Evolutionary conservation across 345 rosid species (phyloP).

Genomic region (Eucalyptus albens): DNA sequence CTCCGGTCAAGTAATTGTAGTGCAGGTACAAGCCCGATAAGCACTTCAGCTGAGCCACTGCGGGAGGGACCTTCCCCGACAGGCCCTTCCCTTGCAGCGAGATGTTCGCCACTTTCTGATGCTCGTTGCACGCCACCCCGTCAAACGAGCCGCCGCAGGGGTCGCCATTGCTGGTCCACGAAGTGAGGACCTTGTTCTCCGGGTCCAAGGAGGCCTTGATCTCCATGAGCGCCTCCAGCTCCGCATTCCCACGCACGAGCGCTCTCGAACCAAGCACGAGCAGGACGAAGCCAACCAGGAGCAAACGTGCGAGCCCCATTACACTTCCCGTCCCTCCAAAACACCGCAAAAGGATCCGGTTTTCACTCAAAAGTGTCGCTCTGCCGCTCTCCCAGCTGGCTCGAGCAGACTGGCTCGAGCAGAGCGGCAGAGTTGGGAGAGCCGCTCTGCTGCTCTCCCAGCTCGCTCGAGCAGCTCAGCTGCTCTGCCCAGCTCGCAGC

Average conservation of each 20-base stretch:
- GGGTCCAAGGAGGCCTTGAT: conserved; percentile 79
- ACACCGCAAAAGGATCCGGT: neutral
- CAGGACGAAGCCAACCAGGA: neutral
- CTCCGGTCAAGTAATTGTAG: conserved; percentile 72
- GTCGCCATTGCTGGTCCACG: conserved; percentile 53
- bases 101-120: conserved; percentile 75
- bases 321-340: neutral
- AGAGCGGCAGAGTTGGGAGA: too few species aligned
- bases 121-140: conserved; percentile 85
- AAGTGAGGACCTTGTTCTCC: conserved; percentile 35
- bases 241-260: conserved; percentile 41
- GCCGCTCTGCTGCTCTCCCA: too few species aligned
- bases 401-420: too few species aligned
- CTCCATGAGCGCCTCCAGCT: conserved; percentile 67
- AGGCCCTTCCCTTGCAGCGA: conserved; percentile 74
- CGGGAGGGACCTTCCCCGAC: conserved; percentile 58
- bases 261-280: neutral
- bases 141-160: conserved; percentile 71
- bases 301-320: conserved; percentile 24
- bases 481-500: too few species aligned
- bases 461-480: too few species aligned
- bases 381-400: too few species aligned
- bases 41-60: conserved; percentile 59
- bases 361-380: neutral
- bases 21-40: conserved; percentile 86